These are phyloP conservation scores for Kodamaea kaohsiungensis DNA, from an alignment of 805 yeast genomes.

Conservation along the genomic window DNA sequence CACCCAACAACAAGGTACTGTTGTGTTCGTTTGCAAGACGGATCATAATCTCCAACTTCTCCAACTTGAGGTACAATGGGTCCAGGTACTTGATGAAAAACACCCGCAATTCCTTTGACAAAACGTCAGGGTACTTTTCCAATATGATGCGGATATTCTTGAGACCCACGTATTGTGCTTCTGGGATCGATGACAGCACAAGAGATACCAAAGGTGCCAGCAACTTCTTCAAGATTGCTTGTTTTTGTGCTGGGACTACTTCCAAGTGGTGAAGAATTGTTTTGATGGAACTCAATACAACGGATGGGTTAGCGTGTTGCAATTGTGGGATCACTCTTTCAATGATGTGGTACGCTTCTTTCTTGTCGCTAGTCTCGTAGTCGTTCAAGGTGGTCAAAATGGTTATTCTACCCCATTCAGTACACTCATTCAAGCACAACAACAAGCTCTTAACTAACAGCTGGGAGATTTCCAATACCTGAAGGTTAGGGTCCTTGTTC, in stretches of 20 bases:
- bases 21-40: conserved; percentile 65
- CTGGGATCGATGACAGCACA: conserved; percentile 81
- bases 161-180: conserved; percentile 90
- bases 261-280: conserved; percentile 72
- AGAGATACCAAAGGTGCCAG: conserved; percentile 86
- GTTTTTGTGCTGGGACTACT: conserved; percentile 43
- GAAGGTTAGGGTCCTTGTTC: conserved; percentile 49
- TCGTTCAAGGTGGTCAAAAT: conserved; percentile 80
- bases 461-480: conserved; percentile 38
- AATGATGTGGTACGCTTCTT: conserved; percentile 80
- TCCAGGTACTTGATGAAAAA: conserved; percentile 88
- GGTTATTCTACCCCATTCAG: conserved; percentile 98
- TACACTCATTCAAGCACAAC: conserved; percentile 90
- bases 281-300: conserved; percentile 82
- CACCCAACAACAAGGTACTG: conserved; percentile 60
- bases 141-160: conserved; percentile 87
- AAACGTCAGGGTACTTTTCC: conserved; percentile 81
- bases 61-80: conserved; percentile 75
- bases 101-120: conserved; percentile 79
- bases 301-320: conserved; percentile 96
- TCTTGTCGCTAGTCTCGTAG: conserved; percentile 53
- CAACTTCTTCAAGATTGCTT: conserved; percentile 61
- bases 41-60: conserved; percentile 73
- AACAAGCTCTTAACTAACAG: conserved; percentile 61
- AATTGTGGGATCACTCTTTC: conserved; percentile 92